Base-by-base conservation (phyloP, 2,329 filamentous ascomycete genomes). In the Ilyonectria sp. region DNA sequence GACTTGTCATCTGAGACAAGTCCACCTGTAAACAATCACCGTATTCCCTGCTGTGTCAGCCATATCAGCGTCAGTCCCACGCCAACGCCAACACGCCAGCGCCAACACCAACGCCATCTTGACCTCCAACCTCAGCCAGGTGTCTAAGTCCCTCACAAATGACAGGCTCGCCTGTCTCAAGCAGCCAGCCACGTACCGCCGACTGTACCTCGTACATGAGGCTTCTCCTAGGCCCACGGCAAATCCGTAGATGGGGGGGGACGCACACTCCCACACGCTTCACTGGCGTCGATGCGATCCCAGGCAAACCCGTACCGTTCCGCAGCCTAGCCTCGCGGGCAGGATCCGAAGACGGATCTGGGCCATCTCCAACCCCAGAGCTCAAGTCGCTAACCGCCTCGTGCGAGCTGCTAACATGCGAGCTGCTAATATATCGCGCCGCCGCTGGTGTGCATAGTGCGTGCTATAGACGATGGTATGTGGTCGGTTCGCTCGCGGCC, bases 31-130 rank as follows among this genome's bases (percentile, higher is more conserved):
- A 6, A 31, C 15, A 4, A 29, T 19, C 29, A 8, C 26, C 52
- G 11, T 31, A 9, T n/a, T 19, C 2, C 26, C 6, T 52, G 26
- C 13, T 21, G 23, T 23, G 8, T 33, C 31, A n/a, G 19, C 23
- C 23, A 37, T 46, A 29, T 46, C 54, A 37, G 31, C 11, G 37
- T 31, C 40, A 44, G 26, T 35, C 55, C 55, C 47, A 58, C 40
- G 47, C 26, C 40, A 57, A 56, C 54, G 44, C 63, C 68, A 69
- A 43, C 67, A 23, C 60, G 65, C 55, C 35, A 55, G 35, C 53
- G 6, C 29, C 49, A 67, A 52, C 57, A 44, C 62, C 62, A 66
- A 35, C 63, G 57, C 55, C 31, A 23, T 21, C 46, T 8, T 46
- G 9, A 21, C 66, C 65, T 63, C 64, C 57, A 19, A 26, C 40